Evolutionary conservation across 2,329 filamentous ascomycete species (phyloP).

Genomic region (Fusarium torulosum): DNA sequence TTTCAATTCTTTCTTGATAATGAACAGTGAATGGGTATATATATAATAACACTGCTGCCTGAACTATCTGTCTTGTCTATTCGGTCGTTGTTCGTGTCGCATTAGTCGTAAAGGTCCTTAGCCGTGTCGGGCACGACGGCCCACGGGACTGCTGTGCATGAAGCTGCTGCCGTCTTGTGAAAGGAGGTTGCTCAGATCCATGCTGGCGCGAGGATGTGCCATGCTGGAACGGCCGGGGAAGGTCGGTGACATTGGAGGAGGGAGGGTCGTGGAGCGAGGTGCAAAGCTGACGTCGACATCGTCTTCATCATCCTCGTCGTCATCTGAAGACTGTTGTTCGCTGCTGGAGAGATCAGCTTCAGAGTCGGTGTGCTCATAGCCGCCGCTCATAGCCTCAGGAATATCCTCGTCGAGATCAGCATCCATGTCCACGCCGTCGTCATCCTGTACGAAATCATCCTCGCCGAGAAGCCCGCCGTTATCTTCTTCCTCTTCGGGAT

Average conservation of each 20-base stretch:
- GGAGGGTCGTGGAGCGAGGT: slow-evolving; percentile 52
- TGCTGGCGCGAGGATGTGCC: slow-evolving; percentile 58
- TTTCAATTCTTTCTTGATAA: slow-evolving; percentile 37
- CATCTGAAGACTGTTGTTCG: slow-evolving; percentile 56
- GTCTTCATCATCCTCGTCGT: slow-evolving; percentile 52
- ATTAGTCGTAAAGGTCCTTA: slow-evolving; percentile 30
- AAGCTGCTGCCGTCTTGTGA: slow-evolving; percentile 70
- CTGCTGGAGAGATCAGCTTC: slow-evolving; percentile 72
- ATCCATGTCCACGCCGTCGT: slow-evolving; percentile 65
- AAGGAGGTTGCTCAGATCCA: slow-evolving; percentile 69
- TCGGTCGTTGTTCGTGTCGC: slow-evolving; percentile 24
- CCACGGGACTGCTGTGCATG: slow-evolving; percentile 66
- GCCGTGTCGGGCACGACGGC: slow-evolving; percentile 53
- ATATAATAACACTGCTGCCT: slow-evolving; percentile 32
- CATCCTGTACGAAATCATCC: slow-evolving; percentile 65
- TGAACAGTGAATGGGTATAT: slow-evolving; percentile 42
- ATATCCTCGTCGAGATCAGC: slow-evolving; percentile 79
- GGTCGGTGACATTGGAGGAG: slow-evolving; percentile 56
- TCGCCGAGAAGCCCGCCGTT: slow-evolving; percentile 72
- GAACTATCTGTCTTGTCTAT: slow-evolving; percentile 25
- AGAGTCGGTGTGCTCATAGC: slow-evolving; percentile 84
- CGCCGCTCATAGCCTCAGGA: slow-evolving; percentile 72
- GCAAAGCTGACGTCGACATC: slow-evolving; percentile 55
- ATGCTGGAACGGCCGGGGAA: slow-evolving; percentile 49
- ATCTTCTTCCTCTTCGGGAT: slow-evolving; percentile 67